A percentile compares a stretch with the other conserved stretches of the same genome.
These are phyloP conservation scores for Solanum piurae DNA, from an alignment of 257 asterid species.

Conservation along the genomic window DNA sequence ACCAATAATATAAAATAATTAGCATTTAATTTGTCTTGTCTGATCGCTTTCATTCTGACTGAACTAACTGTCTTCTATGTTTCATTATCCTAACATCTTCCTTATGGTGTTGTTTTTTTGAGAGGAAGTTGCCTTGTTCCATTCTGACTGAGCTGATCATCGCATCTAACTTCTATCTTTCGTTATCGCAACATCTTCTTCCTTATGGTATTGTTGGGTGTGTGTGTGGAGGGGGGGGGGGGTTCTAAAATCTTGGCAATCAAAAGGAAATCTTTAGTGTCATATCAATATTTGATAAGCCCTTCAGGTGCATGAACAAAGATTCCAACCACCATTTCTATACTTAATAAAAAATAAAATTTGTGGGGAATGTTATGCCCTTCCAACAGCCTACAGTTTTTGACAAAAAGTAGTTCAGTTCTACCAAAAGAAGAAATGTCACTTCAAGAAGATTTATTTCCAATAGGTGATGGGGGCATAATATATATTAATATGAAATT, in stretches of 20 bases:
- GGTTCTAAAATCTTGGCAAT: background rate
- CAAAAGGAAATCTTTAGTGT: background rate
- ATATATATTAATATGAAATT: background rate
- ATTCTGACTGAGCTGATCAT: background rate
- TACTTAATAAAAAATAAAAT: background rate
- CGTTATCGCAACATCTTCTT: background rate
- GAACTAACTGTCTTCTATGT: background rate
- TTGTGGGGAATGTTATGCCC: slow-evolving; percentile 27
- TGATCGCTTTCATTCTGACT: background rate
- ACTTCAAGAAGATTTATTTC: background rate
- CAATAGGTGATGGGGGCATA: background rate
- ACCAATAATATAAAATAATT: too few relatives aligned
- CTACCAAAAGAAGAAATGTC: background rate
- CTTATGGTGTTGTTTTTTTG: too few relatives aligned
- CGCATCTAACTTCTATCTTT: background rate
- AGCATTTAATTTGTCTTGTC: too few relatives aligned
- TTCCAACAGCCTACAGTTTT: slow-evolving; percentile 14
- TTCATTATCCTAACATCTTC: background rate
- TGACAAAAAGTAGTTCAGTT: background rate
- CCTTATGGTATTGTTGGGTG: too few relatives aligned
- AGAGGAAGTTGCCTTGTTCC: too few relatives aligned
- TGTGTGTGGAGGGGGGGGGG: too few relatives aligned
- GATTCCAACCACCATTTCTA: slow-evolving; percentile 1
- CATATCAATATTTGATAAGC: background rate
- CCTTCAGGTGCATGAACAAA: slow-evolving; percentile 32